Evolutionary conservation across 2,329 filamentous ascomycete genomes (phyloP), one percentile per base, ranked within the genome.

Genomic region (Stachybotrys elegans): DNA sequence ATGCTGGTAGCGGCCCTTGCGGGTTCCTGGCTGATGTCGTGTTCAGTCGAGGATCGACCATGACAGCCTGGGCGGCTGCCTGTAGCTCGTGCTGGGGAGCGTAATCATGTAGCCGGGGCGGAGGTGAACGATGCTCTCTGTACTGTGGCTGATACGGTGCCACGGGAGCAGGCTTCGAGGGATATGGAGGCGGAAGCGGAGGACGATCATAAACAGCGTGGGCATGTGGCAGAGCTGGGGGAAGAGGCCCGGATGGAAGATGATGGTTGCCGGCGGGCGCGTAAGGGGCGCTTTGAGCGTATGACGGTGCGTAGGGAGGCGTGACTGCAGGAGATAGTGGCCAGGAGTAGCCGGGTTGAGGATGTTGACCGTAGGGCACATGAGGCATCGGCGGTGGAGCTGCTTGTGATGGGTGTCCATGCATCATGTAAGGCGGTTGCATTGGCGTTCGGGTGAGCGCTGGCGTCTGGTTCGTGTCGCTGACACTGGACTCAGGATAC

Each of bases 401-500:
- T 29, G 61, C 60, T 32, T 59, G 68, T 29, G 66, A 58, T 23
- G 57, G 51, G 14, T 58, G 54, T 32, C 61, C 60, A 36, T 34
- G 31, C 34, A 66, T 56, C 56, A 61, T 58, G 51, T 65, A 69
- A 1, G 66, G 62, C 35, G 65, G 66, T 44, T 68, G 77, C 71
- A 86, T 82, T 3, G 82, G 89, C 1, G 85, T 79, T 52, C 89
- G 80, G 12, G 89, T 92, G 31, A 94, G 79, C 3, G 88, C 84
- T 12, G 91, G 88, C 13, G 89, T 83, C 46, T 84, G 85, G 61
- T 85, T 85, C 49, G 84, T 77, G 58, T 96, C 92, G 59, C 89
- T 88, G 54, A 96, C 82, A 37, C 89, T 95, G 1, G 92, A 95
- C 66, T 98, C 93, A 0, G 93, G 93, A 63, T 98, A 98, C 81